phyloP scores from a whole-genome alignment of 2,329 filamentous ascomycete genomes.

The Acephala macrosclerotiorum region DNA sequence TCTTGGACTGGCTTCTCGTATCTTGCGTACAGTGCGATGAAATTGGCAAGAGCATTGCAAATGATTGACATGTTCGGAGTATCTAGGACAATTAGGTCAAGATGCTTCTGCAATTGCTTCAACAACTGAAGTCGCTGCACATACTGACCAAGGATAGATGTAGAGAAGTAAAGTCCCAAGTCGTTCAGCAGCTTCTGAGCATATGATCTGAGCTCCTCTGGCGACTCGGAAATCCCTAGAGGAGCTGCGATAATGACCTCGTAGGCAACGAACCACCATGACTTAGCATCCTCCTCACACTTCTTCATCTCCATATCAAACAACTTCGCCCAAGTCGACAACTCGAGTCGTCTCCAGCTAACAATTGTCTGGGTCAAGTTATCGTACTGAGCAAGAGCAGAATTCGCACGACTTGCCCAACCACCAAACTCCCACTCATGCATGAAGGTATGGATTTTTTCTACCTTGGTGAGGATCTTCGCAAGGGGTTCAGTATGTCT shows the following conservation, averaged over 20 bases:
- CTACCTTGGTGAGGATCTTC: constrained; percentile 83
- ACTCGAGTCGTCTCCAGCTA: constrained; percentile 87
- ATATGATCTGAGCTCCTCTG: constrained; percentile 67
- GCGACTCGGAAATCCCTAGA: constrained; percentile 66
- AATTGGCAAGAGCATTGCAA: constrained; percentile 73
- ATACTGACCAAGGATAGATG: constrained; percentile 84
- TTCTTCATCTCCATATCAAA: constrained; percentile 85
- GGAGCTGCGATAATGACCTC: constrained; percentile 85
- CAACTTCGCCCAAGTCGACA: constrained; percentile 89
- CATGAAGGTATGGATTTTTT: constrained; percentile 84
- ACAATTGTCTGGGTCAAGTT: constrained; percentile 82
- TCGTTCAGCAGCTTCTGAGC: constrained; percentile 75
- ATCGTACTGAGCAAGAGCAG: constrained; percentile 74
- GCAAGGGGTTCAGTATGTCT: constrained; percentile 84
- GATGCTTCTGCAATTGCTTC: constrained; percentile 67
- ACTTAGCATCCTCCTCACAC: constrained; percentile 78
- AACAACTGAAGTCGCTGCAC: constrained; percentile 75
- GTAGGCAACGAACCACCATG: constrained; percentile 98
- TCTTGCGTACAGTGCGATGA: constrained; percentile 76
- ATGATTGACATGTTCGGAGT: constrained; percentile 65
- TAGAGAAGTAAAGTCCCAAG: constrained; percentile 79
- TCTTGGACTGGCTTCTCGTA: constrained; percentile 73
- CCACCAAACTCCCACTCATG: constrained; percentile 92
- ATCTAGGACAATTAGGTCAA: constrained; percentile 66
- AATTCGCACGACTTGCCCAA: constrained; percentile 84